Evolutionary conservation across 306 rosid genomes (phyloP).

Genomic region (Geum urbanum): DNA sequence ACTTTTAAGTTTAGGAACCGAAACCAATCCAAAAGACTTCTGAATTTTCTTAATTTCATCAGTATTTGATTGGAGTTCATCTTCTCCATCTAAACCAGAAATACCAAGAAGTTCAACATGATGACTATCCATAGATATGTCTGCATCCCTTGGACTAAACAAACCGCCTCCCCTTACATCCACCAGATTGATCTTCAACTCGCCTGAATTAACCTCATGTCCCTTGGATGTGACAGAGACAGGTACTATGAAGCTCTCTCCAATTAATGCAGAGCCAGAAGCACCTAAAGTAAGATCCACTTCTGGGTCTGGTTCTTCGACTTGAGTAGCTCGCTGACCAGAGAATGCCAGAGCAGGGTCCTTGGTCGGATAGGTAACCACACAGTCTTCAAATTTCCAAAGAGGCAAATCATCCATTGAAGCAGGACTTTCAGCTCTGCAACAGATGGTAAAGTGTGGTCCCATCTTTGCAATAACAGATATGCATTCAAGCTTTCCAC

Average conservation of each 20-base stretch:
- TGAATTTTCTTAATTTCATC: conserved; percentile 73
- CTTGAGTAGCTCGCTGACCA: conserved; percentile 82
- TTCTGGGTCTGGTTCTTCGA: conserved; percentile 79
- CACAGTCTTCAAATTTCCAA: conserved; percentile 68
- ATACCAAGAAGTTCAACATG: conserved; percentile 91
- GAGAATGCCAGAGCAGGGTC: conserved; percentile 78
- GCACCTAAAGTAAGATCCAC: conserved; percentile 76
- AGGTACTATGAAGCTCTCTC: conserved; percentile 77
- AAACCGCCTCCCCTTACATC: conserved; percentile 90
- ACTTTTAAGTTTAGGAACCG: conserved; percentile 68
- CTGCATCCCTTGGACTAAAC: conserved; percentile 87
- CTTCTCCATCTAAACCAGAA: conserved; percentile 67
- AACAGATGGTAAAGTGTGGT: conserved; percentile 73
- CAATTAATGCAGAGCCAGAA: conserved; percentile 80
- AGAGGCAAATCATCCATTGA: conserved; percentile 82
- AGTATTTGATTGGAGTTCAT: conserved; percentile 46
- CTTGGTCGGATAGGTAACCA: conserved; percentile 65
- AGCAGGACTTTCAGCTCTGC: conserved; percentile 96
- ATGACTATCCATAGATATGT: conserved; percentile 53
- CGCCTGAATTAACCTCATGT: conserved; percentile 75
- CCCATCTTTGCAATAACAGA: conserved; percentile 81
- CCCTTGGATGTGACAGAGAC: conserved; percentile 73
- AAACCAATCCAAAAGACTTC: conserved; percentile 79
- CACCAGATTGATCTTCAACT: conserved; percentile 91
- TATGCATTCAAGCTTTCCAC: conserved; percentile 90